Conservation (phyloP, 2,329 filamentous ascomycete species). For the Xylaria hypoxylon region DNA sequence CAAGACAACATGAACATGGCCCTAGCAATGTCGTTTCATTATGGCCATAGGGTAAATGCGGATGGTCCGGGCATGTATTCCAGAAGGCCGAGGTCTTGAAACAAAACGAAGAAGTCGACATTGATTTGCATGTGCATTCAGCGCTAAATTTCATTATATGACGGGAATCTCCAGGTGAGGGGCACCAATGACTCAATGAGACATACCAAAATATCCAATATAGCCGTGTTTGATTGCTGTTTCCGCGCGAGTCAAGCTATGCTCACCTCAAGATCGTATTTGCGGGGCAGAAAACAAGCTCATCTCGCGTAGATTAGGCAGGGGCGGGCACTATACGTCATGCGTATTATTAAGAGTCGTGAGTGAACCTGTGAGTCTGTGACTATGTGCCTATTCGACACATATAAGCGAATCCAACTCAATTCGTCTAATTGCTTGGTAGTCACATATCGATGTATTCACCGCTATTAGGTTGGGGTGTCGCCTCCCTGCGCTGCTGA, state of each 20-base stretch:
- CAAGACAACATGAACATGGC: conserved; percentile 11
- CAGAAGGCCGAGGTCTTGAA: background rate
- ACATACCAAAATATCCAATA: background rate
- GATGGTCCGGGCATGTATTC: background rate
- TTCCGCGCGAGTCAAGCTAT: background rate
- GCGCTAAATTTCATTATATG: too few relatives aligned
- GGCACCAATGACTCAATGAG: too few relatives aligned
- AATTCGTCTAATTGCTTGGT: background rate
- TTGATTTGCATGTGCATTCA: too few relatives aligned
- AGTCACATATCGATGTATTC: conserved; percentile 2
- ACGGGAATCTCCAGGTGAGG: too few relatives aligned
- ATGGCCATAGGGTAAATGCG: background rate
- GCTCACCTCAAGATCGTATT: background rate
- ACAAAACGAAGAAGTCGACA: too few relatives aligned
- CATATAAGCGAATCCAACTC: background rate
- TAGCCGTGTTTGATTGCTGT: conserved; percentile 26
- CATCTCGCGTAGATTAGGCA: conserved; percentile 28
- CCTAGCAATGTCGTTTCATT: background rate
- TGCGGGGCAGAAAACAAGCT: background rate
- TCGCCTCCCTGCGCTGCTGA: conserved; percentile 7
- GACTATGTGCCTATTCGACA: background rate
- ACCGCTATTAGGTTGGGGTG: conserved; percentile 7
- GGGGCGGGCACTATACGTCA: conserved; percentile 13
- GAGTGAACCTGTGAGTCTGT: background rate
- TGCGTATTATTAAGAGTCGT: background rate